Evolutionary conservation across 768 basidiomycete genomes (phyloP).

Genomic region (Kwoniella dendrophila): DNA sequence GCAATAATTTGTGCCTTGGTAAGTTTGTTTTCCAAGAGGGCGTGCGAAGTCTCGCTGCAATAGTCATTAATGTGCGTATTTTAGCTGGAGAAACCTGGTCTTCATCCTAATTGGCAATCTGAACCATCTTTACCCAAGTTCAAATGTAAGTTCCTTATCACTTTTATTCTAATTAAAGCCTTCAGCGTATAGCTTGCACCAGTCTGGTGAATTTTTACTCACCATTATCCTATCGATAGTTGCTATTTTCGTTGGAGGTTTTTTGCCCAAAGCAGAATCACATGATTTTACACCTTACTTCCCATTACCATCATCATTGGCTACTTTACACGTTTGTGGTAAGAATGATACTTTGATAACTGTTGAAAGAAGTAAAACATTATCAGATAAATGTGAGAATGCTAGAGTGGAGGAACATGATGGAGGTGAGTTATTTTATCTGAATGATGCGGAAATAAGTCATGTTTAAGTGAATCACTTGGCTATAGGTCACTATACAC

Average conservation of each 20-base stretch:
- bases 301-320: slow-evolving; percentile 43
- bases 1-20: slow-evolving; percentile 50
- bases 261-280: slow-evolving; percentile 34
- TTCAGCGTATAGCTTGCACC: not conserved
- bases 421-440: slow-evolving; percentile 33
- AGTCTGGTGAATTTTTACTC: not conserved
- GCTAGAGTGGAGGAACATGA: slow-evolving; percentile 50
- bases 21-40: slow-evolving; percentile 8
- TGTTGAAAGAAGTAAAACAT: slow-evolving; percentile 43
- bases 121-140: slow-evolving; percentile 43
- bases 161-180: not conserved
- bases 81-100: slow-evolving; percentile 49
- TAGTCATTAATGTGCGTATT: not conserved
- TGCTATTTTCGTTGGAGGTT: slow-evolving; percentile 52
- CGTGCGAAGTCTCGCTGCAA: not conserved
- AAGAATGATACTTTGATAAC: slow-evolving; percentile 53
- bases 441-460: not conserved
- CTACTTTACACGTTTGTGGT: slow-evolving; percentile 50
- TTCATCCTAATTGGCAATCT: slow-evolving; percentile 42
- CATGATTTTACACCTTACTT: slow-evolving; percentile 41
- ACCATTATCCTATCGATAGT: slow-evolving; percentile 16
- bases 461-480: not conserved
- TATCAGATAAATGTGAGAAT: slow-evolving; percentile 44
- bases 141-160: slow-evolving; percentile 42
- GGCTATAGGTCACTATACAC: slow-evolving; percentile 49